Evolutionary conservation across 768 basidiomycete species (phyloP), one percentile per base, ranked within the genome.

Genomic region (Boletus sp.): DNA sequence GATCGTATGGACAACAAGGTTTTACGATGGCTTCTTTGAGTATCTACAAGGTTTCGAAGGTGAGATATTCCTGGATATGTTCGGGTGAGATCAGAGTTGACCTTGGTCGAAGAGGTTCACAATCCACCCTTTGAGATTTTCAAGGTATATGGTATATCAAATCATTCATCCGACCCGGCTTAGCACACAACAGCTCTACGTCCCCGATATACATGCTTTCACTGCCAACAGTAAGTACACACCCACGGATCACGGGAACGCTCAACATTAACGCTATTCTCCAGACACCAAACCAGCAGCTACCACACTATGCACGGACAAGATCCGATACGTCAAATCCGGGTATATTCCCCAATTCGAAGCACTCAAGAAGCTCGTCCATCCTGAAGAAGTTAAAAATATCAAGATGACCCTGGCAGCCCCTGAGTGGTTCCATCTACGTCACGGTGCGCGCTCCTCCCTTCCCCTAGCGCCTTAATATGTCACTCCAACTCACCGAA

Each of bases 351-450:
- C 84, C 24, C 81, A 87, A 58, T 89, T 85, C 65, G 80, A 83
- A 54, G 80, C 77, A 49, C 72, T 87, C 55, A 87, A 85, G 69
- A 71, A 69, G 29, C 64, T 86, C n/a, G 83, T 87, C 20, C 65
- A 80, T 17, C 75, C 81, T 7, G 79, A 87, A 71, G 86, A 89
- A 63, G 81, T 87, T 57, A 78, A 79, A 64, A 76, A 78, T 64
- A 79, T 90, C 69, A 91, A 92, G 68, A 65, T 90, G 56, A 90
- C 85, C 20, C 75, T 89, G 70, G 85, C 83, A 56, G 83, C 87
- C 0, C 89, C 88, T 3, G 83, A 84, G 36, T 87, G 86, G 85
- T 85, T 82, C 68, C 85, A 87, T 67, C 80, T 87, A 32, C 80
- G 83, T 28, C 85, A 86, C 65, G 87, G 87, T 49, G 78, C 76